Evolutionary conservation across 2,329 filamentous ascomycete genomes (phyloP).

Genomic region (Cladobotryum protrusum): DNA sequence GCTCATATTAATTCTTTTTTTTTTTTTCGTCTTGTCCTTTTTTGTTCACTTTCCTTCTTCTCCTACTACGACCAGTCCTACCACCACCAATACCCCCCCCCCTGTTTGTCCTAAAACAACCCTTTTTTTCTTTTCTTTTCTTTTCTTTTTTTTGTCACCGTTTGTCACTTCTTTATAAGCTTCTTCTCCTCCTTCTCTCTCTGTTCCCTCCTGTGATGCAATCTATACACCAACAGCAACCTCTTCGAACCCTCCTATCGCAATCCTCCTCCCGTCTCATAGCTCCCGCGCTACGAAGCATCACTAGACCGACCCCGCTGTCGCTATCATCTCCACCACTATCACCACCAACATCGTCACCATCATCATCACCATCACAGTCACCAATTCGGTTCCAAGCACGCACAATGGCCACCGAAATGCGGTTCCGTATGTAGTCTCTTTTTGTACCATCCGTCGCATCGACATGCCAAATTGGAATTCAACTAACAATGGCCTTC

Average conservation of each 20-base stretch:
- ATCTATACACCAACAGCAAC: not conserved
- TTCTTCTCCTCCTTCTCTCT: not conserved
- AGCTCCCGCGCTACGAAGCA: not conserved
- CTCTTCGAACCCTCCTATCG: not conserved
- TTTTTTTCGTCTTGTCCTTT: not conserved
- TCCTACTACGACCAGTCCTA: not conserved
- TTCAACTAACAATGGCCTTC: not conserved
- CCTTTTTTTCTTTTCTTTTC: not conserved
- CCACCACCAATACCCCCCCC: not conserved
- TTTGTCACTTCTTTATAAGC: not conserved
- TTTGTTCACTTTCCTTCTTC: not conserved
- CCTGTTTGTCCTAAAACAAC: not conserved
- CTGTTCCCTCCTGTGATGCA: not conserved
- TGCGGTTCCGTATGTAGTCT: constrained; percentile 30
- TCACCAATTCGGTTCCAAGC: not conserved
- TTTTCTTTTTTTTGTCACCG: not conserved
- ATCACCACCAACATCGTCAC: not conserved
- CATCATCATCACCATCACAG: not conserved
- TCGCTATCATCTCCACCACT: not conserved
- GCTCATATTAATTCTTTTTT: not conserved
- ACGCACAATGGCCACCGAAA: constrained; percentile 9
- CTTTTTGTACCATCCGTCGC: not conserved
- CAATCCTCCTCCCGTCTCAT: not conserved
- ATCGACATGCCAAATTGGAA: not conserved
- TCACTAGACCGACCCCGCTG: not conserved